These are phyloP conservation scores for Syzygium malaccense DNA, from an alignment of 441 rosid species.

Conservation along the genomic window DNA sequence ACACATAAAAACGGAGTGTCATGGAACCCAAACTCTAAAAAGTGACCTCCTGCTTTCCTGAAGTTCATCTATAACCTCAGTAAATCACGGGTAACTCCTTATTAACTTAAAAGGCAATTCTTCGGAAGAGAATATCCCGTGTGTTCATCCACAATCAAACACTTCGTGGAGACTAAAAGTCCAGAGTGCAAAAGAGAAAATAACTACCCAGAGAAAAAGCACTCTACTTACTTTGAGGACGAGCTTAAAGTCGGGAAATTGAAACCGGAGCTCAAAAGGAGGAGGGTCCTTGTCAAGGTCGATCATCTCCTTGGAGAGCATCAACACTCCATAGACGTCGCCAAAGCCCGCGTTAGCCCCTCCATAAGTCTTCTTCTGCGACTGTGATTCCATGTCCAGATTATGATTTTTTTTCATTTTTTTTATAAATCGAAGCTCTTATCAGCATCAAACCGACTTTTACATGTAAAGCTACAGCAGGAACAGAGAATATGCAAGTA, in stretches of 20 bases:
- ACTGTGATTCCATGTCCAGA: conserved; percentile 19
- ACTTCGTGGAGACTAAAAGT: neutral
- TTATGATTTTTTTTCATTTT: neutral
- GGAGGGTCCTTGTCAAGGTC: conserved; percentile 34
- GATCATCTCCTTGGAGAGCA: conserved; percentile 49
- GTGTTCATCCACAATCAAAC: neutral
- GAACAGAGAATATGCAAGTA: neutral
- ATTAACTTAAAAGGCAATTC: neutral
- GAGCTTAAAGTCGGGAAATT: conserved; percentile 44
- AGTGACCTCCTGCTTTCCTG: neutral
- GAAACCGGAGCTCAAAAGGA: conserved; percentile 48
- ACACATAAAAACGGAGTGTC: neutral
- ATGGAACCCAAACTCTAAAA: neutral
- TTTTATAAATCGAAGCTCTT: neutral
- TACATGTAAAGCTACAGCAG: neutral
- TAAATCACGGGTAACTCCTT: neutral
- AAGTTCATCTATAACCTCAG: neutral
- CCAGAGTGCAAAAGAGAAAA: neutral
- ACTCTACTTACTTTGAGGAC: conserved; percentile 33
- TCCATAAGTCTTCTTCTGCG: conserved; percentile 35
- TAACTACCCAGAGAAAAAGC: neutral
- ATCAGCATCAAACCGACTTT: neutral
- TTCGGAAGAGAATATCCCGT: neutral
- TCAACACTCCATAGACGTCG: conserved; percentile 36
- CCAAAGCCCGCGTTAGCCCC: conserved; percentile 28